Base-by-base conservation (phyloP, 345 rosid species). In the Kernera saxatilis region DNA sequence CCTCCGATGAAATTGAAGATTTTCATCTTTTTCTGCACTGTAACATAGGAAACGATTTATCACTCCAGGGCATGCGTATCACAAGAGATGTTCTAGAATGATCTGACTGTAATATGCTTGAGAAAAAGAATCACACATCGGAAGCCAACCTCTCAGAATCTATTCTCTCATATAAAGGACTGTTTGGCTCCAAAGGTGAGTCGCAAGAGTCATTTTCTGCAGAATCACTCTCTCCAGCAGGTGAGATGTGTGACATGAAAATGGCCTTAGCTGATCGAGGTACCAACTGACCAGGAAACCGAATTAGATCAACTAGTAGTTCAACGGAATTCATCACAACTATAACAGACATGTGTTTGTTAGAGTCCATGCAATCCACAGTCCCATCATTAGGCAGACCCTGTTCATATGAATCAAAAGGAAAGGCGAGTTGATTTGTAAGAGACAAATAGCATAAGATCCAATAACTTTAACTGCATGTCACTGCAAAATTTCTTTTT, bases 161-260 rank as follows among this genome's bases (percentile, higher is more conserved):
- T 69, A 79, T 54, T 80, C 88, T 83, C 71, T 93, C 96, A 78
- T 87, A 91, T 43, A 93, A 77, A 67, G 98, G 98, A 84, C 98
- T 93, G 65, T 95, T 95, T 65, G 98, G 99, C 84, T 95, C 99
- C 46, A 95, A 81, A 11, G 97, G 99, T 63, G 99, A 92, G 75
- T 92, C 99, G 71, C 99, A 95, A 21, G 98, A 95, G 82, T 95
- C 99, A 74, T 95, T 92, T 83, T 92, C 98, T 30, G 97, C 97
- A 67, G 95, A 93, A 80, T 93, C 98, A 79, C 97, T 93, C 81
- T 93, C 98, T 83, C 91, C 98, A 45, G 94, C 87, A 23, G 92
- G 86, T 66, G 94, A 79, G 33, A 89, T 84, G 77, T 93, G 97
- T 75, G 93, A 81, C 97, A 91, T 87, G 78, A 85, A 85, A 55